Conservation (phyloP, 2,329 filamentous ascomycete species). For the Penicillium glabrum region DNA sequence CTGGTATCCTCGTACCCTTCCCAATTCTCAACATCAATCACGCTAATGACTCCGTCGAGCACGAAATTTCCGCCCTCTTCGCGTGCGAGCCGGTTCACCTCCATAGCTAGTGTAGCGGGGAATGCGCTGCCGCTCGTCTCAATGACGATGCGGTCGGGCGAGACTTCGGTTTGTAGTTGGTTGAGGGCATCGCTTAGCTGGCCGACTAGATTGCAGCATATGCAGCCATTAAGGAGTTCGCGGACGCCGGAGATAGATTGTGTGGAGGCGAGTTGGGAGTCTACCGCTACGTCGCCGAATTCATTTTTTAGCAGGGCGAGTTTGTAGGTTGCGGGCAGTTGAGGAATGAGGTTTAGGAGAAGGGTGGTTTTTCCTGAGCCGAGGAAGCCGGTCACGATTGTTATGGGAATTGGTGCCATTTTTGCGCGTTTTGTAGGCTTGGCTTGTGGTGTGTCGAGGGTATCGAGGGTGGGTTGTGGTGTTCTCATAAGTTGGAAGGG, state of each 20-base stretch:
- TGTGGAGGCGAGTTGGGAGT: slow-evolving; percentile 84
- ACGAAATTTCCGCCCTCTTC: slow-evolving; percentile 62
- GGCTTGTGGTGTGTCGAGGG: background rate
- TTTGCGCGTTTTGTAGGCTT: background rate
- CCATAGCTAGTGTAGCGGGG: slow-evolving; percentile 85
- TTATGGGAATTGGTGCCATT: slow-evolving; percentile 79
- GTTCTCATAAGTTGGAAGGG: background rate
- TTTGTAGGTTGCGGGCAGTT: slow-evolving; percentile 82
- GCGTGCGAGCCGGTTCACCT: slow-evolving; percentile 76
- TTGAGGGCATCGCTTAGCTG: slow-evolving; percentile 78
- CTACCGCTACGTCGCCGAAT: slow-evolving; percentile 91
- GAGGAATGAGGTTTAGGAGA: slow-evolving; percentile 88
- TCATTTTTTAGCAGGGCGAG: slow-evolving; percentile 97
- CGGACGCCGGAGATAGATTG: slow-evolving; percentile 83
- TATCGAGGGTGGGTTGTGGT: background rate
- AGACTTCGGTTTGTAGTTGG: slow-evolving; percentile 63
- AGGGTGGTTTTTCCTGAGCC: slow-evolving; percentile 96
- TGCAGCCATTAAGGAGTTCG: slow-evolving; percentile 94
- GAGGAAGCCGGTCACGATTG: slow-evolving; percentile 93
- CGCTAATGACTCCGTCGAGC: slow-evolving; percentile 83
- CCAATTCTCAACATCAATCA: slow-evolving; percentile 96
- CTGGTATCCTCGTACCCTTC: slow-evolving; percentile 86
- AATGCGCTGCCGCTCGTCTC: slow-evolving; percentile 90
- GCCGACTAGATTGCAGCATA: slow-evolving; percentile 97
- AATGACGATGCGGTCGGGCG: slow-evolving; percentile 84